Conservation (phyloP, 2,329 filamentous ascomycete genomes). For the Drechmeria coniospora region DNA sequence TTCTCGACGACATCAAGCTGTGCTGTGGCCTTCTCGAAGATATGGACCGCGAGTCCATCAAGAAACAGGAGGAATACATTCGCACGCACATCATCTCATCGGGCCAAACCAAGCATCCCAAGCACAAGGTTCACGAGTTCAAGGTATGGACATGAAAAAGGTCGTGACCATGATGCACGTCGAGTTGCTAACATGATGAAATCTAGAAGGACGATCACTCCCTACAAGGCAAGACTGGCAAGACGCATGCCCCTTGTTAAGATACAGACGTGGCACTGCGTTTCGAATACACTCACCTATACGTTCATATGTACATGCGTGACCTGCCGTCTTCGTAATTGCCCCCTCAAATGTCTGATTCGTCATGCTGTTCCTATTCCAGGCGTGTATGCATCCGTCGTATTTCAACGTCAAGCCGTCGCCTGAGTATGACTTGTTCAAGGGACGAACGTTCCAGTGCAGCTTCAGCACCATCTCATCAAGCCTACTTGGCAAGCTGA, state of each 20-base stretch:
- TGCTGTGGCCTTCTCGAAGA: constrained; percentile 55
- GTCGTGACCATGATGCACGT: neutral
- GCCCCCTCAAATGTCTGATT: too few species aligned
- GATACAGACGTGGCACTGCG: constrained; percentile 5
- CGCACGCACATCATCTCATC: constrained; percentile 36
- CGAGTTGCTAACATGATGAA: constrained; percentile 1
- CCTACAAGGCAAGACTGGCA: constrained; percentile 76
- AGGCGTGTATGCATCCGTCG: too few species aligned
- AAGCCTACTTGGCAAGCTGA: too few species aligned
- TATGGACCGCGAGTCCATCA: constrained; percentile 58
- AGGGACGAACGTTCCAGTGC: too few species aligned
- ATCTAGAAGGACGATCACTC: constrained; percentile 63
- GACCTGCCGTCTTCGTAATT: too few species aligned
- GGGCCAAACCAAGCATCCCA: constrained; percentile 38
- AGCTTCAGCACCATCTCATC: too few species aligned
- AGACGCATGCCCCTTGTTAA: constrained; percentile 78
- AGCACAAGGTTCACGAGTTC: constrained; percentile 23
- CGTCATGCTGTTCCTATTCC: too few species aligned
- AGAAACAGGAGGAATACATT: constrained; percentile 53
- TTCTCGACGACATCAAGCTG: constrained; percentile 66
- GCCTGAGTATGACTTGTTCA: too few species aligned
- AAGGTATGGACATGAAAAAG: constrained; percentile 21
- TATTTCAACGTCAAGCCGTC: too few species aligned
- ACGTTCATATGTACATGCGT: too few species aligned
- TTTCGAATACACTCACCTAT: too few species aligned